phyloP scores from a whole-genome alignment of 1,284 basidiomycete genomes.

The Ustilago vetiveriae region DNA sequence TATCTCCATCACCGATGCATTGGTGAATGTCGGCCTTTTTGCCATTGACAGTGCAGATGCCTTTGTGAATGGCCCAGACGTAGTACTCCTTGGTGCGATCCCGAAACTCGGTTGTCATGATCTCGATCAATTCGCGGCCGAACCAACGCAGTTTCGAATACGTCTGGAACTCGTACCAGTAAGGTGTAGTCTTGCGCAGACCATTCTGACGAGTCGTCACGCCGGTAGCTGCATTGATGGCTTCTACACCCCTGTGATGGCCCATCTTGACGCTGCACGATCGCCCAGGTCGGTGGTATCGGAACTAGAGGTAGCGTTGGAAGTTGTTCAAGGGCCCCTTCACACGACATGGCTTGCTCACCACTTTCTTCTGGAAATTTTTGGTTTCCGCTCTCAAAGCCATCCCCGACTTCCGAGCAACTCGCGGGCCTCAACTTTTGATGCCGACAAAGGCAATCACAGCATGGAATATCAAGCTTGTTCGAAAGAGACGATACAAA shows the following conservation, averaged over 20 bases:
- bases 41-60: slow-evolving; percentile 92
- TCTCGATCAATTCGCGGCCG: slow-evolving; percentile 76
- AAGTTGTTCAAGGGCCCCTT: slow-evolving; percentile 2
- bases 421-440: too few species aligned
- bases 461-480: neutral
- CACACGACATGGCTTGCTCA: neutral
- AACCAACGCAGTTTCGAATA: slow-evolving; percentile 92
- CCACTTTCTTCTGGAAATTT: slow-evolving; percentile 2
- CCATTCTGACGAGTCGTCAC: slow-evolving; percentile 18
- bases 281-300: neutral
- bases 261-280: slow-evolving; percentile 16
- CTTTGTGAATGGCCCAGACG: slow-evolving; percentile 78
- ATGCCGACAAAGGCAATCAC: neutral
- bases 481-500: slow-evolving; percentile 28
- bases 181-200: slow-evolving; percentile 40
- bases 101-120: slow-evolving; percentile 68
- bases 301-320: neutral
- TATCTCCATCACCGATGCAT: slow-evolving; percentile 85
- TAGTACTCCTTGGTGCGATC: slow-evolving; percentile 68
- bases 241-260: slow-evolving; percentile 8
- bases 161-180: slow-evolving; percentile 70
- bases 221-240: slow-evolving; percentile 9
- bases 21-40: slow-evolving; percentile 80
- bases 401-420: too few species aligned
- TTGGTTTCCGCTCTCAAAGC: too few species aligned